A percentile compares a stretch with the other conserved stretches of the same genome.
phyloP scores from a whole-genome alignment of 164 flowering plant species.

The Stephania yunnanensis region DNA sequence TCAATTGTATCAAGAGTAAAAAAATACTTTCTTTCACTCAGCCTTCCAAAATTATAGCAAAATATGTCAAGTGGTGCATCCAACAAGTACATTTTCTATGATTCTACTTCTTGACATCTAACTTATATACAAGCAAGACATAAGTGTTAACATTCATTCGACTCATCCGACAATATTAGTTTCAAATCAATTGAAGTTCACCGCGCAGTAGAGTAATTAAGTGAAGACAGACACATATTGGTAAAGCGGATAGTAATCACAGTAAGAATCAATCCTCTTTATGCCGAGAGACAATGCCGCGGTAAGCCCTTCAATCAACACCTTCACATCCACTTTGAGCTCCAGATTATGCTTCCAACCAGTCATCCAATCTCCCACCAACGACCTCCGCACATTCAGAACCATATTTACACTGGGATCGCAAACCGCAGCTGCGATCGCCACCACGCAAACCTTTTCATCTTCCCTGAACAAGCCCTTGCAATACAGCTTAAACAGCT shows the following conservation, averaged over 20 bases:
- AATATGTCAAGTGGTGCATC: no score
- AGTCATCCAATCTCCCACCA: constrained; percentile 18
- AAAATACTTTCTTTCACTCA: no score
- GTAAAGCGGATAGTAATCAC: constrained; percentile 39
- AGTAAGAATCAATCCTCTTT: constrained; percentile 31
- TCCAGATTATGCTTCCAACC: constrained; percentile 7
- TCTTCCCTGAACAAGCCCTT: constrained; percentile 65
- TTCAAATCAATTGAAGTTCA: no score
- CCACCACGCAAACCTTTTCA: constrained; percentile 7
- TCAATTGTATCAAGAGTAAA: no score
- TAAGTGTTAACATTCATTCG: no score
- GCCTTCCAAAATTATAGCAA: no score
- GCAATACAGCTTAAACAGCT: constrained; percentile 39
- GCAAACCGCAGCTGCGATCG: constrained; percentile 58
- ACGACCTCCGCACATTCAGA: constrained; percentile 46
- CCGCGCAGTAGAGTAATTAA: no score
- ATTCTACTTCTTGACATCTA: no score
- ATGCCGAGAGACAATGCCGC: constrained; percentile 38
- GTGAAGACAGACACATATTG: constrained; percentile 32
- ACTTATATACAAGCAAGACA: no score
- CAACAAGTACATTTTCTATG: no score
- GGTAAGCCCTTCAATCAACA: constrained; percentile 61
- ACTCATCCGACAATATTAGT: no score
- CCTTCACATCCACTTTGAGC: constrained; percentile 36
- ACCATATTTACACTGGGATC: constrained; percentile 43